A percentile compares a stretch with the other conserved stretches of the same genome.
Evolutionary conservation across 2,329 filamentous ascomycete species (phyloP).

Genomic region (Diaporthe australafricana): DNA sequence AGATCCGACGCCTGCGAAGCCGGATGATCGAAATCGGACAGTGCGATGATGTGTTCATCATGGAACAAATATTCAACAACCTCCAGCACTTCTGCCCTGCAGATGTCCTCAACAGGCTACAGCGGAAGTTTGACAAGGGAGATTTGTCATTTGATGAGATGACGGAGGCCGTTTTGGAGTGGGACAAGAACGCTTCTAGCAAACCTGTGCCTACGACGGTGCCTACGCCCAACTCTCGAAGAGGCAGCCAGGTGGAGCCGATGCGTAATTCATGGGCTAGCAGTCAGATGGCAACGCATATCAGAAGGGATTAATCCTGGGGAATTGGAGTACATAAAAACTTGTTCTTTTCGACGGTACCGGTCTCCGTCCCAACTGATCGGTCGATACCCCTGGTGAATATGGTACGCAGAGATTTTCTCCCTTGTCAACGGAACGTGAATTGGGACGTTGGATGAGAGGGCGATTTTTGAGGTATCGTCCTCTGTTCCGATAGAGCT

Average conservation of each 20-base stretch:
- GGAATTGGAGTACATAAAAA: not conserved
- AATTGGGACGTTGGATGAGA: too few relatives aligned
- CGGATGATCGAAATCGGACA: constrained; percentile 11
- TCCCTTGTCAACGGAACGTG: too few relatives aligned
- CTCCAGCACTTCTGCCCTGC: not conserved
- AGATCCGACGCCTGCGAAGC: not conserved
- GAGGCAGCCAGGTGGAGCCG: not conserved
- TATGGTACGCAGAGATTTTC: too few relatives aligned
- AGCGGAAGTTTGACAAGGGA: not conserved
- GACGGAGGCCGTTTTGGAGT: not conserved
- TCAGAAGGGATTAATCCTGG: not conserved
- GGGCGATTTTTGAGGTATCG: too few relatives aligned
- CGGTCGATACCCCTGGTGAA: too few relatives aligned
- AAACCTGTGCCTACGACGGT: not conserved
- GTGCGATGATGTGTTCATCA: constrained; percentile 9
- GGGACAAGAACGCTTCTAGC: not conserved
- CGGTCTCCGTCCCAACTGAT: too few relatives aligned
- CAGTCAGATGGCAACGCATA: not conserved
- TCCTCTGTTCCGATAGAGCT: too few relatives aligned
- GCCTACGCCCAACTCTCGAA: not conserved
- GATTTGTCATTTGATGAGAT: constrained; percentile 1
- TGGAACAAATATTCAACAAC: not conserved
- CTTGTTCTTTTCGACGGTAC: too few relatives aligned
- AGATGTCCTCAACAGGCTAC: not conserved
- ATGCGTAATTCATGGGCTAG: constrained; percentile 10